A percentile compares a stretch with the other conserved stretches of the same genome.
Evolutionary conservation across 2,329 filamentous ascomycete species (phyloP).

Genomic region (Neoscytalidium dimidiatum): DNA sequence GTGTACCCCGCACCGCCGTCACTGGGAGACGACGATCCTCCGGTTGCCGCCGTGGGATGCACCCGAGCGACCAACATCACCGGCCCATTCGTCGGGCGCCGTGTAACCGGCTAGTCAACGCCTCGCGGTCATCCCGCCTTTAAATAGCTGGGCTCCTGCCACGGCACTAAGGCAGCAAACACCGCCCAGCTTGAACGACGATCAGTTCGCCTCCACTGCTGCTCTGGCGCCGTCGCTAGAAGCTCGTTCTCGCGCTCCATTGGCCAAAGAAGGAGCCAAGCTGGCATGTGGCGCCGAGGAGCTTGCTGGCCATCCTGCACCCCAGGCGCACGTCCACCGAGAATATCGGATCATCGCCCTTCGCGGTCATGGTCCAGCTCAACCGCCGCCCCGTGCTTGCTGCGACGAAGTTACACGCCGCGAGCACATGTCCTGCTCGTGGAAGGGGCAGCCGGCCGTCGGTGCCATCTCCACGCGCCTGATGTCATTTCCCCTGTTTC

Average conservation of each 20-base stretch:
- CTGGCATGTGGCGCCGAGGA: neutral
- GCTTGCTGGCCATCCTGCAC: neutral
- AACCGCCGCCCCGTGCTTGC: neutral
- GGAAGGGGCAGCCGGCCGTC: neutral
- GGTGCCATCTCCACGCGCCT: neutral
- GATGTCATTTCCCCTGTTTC: slow-evolving; percentile 10
- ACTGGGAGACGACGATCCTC: neutral
- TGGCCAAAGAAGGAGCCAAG: neutral
- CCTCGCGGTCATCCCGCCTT: slow-evolving; percentile 15
- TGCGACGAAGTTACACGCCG: neutral
- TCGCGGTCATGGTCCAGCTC: neutral
- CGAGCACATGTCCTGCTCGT: neutral
- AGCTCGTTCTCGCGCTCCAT: neutral
- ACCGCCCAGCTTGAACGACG: neutral
- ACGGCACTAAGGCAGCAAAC: neutral
- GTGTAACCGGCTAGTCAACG: neutral
- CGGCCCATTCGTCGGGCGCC: neutral
- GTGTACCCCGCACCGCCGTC: neutral
- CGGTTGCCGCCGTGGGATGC: neutral
- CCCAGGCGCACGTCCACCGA: neutral
- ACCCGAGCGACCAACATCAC: neutral
- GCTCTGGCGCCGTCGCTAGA: neutral
- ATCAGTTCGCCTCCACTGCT: neutral
- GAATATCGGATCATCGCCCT: neutral
- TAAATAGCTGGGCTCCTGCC: neutral